Conservation (phyloP, 2,329 filamentous ascomycete species). For the Xylaria hypoxylon region DNA sequence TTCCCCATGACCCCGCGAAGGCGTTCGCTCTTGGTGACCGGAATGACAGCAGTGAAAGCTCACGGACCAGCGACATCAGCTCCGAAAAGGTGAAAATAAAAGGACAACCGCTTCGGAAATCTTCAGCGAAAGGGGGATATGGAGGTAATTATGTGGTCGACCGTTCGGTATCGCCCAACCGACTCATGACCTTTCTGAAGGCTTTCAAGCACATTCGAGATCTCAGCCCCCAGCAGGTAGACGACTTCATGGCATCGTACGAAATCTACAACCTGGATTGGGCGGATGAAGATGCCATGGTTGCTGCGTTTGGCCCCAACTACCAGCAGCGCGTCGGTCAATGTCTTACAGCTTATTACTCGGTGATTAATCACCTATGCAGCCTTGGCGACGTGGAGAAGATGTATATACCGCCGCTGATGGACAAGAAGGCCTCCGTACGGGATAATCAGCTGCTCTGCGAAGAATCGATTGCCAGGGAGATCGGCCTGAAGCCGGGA, state of each 20-base stretch:
- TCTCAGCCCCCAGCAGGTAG: constrained; percentile 62
- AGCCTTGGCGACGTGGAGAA: constrained; percentile 67
- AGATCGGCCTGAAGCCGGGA: constrained; percentile 59
- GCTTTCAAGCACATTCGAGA: constrained; percentile 63
- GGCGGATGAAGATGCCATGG: constrained; percentile 62
- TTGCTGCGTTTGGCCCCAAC: constrained; percentile 59
- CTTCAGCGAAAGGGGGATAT: constrained; percentile 23
- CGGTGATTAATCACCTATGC: constrained; percentile 66
- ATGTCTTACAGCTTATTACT: constrained; percentile 64
- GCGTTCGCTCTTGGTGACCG: constrained; percentile 41
- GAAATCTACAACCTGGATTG: constrained; percentile 68
- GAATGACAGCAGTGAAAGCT: constrained; percentile 50
- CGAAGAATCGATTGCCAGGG: constrained; percentile 62
- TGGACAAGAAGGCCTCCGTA: constrained; percentile 62
- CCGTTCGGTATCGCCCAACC: constrained; percentile 60
- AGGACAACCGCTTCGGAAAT: constrained; percentile 25
- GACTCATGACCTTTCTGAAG: constrained; percentile 62
- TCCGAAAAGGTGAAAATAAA: constrained; percentile 49
- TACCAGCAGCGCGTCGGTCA: constrained; percentile 64
- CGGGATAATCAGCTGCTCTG: constrained; percentile 65
- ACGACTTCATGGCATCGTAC: constrained; percentile 68
- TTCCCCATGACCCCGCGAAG: constrained; percentile 14
- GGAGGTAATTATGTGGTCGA: constrained; percentile 50
- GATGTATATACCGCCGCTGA: constrained; percentile 67
- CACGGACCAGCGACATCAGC: constrained; percentile 52